Percentiles rank a stretch among this genome's conserved stretches.
phyloP scores from a whole-genome alignment of 108 stramenopile genomes.

The Cylindrotheca fusiformis region DNA sequence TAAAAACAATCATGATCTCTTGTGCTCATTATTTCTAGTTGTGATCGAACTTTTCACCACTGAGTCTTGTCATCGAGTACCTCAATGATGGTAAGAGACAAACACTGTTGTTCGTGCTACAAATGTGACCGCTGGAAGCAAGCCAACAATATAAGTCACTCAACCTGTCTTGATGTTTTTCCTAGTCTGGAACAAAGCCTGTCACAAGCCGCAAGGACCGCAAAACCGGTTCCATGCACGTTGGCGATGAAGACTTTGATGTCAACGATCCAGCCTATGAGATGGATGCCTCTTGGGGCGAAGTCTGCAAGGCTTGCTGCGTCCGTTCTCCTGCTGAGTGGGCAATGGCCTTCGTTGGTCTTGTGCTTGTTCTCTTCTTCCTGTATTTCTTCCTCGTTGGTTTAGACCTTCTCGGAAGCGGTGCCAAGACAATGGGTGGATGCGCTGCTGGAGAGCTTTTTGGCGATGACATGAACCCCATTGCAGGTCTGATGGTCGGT shows the following conservation, averaged over 20 bases:
- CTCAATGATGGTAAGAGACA: too few species aligned
- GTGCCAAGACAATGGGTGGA: conserved; percentile 83
- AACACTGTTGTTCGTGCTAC: too few species aligned
- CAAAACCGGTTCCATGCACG: conserved; percentile 61
- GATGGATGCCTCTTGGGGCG: conserved; percentile 76
- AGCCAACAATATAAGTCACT: too few species aligned
- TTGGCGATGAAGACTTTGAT: conserved; percentile 59
- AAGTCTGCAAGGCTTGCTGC: conserved; percentile 72
- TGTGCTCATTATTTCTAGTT: too few species aligned
- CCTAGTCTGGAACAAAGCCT: neutral
- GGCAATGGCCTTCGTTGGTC: conserved; percentile 50
- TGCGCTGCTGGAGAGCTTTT: conserved; percentile 79
- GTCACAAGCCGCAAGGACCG: conserved; percentile 50
- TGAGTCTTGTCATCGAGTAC: too few species aligned
- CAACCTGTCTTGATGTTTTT: too few species aligned
- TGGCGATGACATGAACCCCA: conserved; percentile 79
- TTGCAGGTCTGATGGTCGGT: conserved; percentile 84
- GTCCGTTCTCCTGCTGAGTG: conserved; percentile 60
- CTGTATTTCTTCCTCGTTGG: conserved; percentile 90
- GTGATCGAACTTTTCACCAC: too few species aligned
- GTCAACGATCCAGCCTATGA: conserved; percentile 21
- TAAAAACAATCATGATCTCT: too few species aligned
- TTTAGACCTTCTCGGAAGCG: conserved; percentile 71
- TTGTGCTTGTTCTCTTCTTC: conserved; percentile 61
- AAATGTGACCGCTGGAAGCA: too few species aligned